phyloP scores from a whole-genome alignment of 352 stramenopile species.

The Globisporangium echinulatum region DNA sequence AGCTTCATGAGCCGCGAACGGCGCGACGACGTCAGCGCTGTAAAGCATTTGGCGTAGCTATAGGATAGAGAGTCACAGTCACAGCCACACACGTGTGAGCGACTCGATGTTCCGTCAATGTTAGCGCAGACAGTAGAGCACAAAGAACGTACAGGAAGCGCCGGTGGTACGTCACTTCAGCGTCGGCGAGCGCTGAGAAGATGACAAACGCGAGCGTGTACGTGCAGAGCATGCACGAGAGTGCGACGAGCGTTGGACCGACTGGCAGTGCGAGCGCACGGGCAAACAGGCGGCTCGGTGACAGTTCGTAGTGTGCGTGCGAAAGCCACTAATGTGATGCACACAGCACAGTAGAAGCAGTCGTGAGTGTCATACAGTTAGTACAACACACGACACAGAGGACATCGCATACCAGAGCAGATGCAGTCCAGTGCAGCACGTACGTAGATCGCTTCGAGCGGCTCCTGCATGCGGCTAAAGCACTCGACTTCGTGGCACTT shows the following conservation, averaged over 20 bases:
- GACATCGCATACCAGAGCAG: neutral
- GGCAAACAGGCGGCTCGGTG: constrained; percentile 17
- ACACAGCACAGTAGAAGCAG: constrained; percentile 2
- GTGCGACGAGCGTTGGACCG: constrained; percentile 39
- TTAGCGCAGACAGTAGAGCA: neutral
- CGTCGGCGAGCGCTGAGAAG: constrained; percentile 71
- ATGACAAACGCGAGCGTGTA: constrained; percentile 71
- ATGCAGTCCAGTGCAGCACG: neutral
- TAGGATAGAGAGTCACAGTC: neutral
- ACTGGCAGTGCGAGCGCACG: constrained; percentile 15
- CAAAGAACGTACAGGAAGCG: constrained; percentile 53
- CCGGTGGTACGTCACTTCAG: constrained; percentile 82
- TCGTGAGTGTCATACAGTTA: too few species aligned
- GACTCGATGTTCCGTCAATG: too few species aligned
- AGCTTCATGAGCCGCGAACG: constrained; percentile 78
- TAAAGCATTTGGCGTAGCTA: constrained; percentile 88
- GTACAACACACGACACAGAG: too few species aligned
- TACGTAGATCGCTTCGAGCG: constrained; percentile 32
- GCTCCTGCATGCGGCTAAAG: constrained; percentile 38
- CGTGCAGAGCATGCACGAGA: constrained; percentile 69
- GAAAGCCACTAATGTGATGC: constrained; percentile 18
- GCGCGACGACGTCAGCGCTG: constrained; percentile 78
- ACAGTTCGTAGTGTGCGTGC: constrained; percentile 24
- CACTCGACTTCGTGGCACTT: constrained; percentile 61
- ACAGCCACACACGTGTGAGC: constrained; percentile 2